phyloP scores from a whole-genome alignment of 768 basidiomycete genomes.

The Boletus bicolor region DNA sequence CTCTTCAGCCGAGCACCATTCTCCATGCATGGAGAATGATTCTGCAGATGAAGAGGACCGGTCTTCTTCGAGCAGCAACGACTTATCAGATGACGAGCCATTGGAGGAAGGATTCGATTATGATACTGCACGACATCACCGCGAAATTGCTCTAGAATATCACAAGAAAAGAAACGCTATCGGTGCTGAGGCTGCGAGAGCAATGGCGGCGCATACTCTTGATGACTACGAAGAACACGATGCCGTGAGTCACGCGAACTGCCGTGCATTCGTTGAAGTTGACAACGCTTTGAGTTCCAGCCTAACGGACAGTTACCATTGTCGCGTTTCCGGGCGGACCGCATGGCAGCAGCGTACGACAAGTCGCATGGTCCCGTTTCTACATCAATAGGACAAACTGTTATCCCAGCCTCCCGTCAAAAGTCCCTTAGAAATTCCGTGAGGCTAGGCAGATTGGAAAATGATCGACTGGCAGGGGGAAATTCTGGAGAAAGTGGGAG shows the following conservation, averaged over 20 bases:
- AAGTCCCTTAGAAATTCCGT: conserved; percentile 52
- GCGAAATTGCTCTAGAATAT: conserved; percentile 73
- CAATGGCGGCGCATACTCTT: conserved; percentile 47
- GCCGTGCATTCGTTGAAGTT: conserved; percentile 2
- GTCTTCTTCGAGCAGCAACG: conserved; percentile 24
- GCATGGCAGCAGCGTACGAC: conserved; percentile 48
- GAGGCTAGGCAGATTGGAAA: conserved; percentile 54
- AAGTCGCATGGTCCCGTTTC: conserved; percentile 35
- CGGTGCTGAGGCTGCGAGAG: conserved; percentile 49
- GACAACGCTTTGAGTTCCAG: conserved; percentile 22
- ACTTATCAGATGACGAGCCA: conserved; percentile 37
- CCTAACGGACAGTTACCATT: conserved; percentile 45
- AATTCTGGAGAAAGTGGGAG: conserved; percentile 51
- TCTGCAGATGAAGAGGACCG: conserved; percentile 18
- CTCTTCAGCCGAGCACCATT: conserved; percentile 30
- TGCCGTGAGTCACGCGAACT: conserved; percentile 33
- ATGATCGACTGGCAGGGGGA: conserved; percentile 48
- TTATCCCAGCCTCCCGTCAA: conserved; percentile 42
- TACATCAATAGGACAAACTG: conserved; percentile 41
- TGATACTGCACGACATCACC: conserved; percentile 63
- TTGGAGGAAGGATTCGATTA: conserved; percentile 53
- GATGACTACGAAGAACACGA: conserved; percentile 44
- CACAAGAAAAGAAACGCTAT: conserved; percentile 57
- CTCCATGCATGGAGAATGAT: conserved; percentile 34
- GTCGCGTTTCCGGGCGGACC: conserved; percentile 65